Base-by-base conservation (phyloP, 2,329 filamentous ascomycete genomes). In the Aspergillus caelatus region DNA sequence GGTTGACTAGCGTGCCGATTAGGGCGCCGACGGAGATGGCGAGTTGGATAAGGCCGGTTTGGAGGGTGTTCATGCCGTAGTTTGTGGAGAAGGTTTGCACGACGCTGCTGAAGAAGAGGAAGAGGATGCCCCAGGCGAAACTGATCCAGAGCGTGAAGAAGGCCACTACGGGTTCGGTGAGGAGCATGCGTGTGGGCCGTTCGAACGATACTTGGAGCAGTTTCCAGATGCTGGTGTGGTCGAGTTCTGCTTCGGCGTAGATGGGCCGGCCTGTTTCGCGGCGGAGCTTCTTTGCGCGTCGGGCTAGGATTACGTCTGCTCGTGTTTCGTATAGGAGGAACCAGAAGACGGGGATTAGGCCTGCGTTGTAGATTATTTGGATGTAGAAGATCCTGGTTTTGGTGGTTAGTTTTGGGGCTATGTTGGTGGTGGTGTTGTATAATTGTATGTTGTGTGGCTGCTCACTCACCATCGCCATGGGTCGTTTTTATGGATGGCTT, bases 111-210 rank as follows among this genome's bases (percentile, higher is more conserved):
- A 80, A 80, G 72, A 80, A 81, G 0, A 81, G 70, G 64, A 78
- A 82, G 0, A 81, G 67, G 28, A 81, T 80, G 1, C 79, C 79
- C 78, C 78, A 81, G 0, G 79, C 78, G 62, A 82, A 82, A 34
- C 72, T 75, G 50, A 80, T 78, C 79, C 79, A 82, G 0, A 81
- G 68, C 0, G 79, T 81, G 69, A 82, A 79, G 58, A 77, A 80
- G 3, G 67, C 77, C 6, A 81, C 76, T 1, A 82, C 77, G 0
- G 79, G 79, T 34, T 81, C 78, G 3, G 79, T 80, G 23, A 79
- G 55, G 1, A 80, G 73, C 77, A 82, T 76, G 14, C 70, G 67
- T 0, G 71, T 77, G 0, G 79, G 78, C 1, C 78, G 75, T 68
- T 77, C 75, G 43, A 82, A 76, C 0, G 79, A 80, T 7, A 80